phyloP scores from a whole-genome alignment of 768 basidiomycete genomes.

The Rhodotorula taiwanensis region DNA sequence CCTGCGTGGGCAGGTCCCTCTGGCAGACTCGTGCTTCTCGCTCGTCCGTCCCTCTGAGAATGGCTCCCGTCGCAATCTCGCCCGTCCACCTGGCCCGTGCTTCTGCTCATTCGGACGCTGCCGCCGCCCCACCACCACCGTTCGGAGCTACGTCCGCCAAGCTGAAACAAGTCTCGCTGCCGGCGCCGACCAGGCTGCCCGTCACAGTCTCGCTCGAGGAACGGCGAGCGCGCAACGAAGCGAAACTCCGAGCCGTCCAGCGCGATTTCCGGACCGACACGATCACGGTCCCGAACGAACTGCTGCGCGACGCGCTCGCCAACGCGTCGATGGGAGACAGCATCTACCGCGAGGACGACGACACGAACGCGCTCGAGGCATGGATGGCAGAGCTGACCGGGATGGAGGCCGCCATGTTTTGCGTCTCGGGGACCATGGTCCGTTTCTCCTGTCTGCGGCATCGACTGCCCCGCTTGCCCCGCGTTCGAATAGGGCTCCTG shows the following conservation, averaged over 20 bases:
- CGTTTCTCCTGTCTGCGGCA: constrained; percentile 42
- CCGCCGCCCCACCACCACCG: too few species aligned
- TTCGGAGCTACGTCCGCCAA: too few species aligned
- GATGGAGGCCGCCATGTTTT: constrained; percentile 83
- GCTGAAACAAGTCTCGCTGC: too few species aligned
- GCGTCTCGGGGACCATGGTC: constrained; percentile 80
- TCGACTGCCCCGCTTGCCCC: not conserved
- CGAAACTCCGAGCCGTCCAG: not conserved
- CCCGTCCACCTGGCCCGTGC: too few species aligned
- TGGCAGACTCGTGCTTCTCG: too few species aligned
- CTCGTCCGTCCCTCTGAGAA: too few species aligned
- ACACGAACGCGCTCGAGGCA: constrained; percentile 47
- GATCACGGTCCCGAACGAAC: constrained; percentile 38
- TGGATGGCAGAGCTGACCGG: constrained; percentile 53
- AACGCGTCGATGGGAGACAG: constrained; percentile 38
- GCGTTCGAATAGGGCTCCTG: too few species aligned
- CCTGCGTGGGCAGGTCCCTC: too few species aligned
- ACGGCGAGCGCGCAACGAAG: not conserved
- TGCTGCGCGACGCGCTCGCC: constrained; percentile 35
- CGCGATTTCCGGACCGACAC: constrained; percentile 38
- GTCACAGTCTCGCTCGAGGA: not conserved
- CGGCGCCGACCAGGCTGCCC: too few species aligned
- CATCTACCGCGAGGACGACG: constrained; percentile 44
- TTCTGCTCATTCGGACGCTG: too few species aligned
- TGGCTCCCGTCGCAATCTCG: too few species aligned